phyloP scores from a whole-genome alignment of 2,329 filamentous ascomycete genomes.

The Exserohilum turcica region DNA sequence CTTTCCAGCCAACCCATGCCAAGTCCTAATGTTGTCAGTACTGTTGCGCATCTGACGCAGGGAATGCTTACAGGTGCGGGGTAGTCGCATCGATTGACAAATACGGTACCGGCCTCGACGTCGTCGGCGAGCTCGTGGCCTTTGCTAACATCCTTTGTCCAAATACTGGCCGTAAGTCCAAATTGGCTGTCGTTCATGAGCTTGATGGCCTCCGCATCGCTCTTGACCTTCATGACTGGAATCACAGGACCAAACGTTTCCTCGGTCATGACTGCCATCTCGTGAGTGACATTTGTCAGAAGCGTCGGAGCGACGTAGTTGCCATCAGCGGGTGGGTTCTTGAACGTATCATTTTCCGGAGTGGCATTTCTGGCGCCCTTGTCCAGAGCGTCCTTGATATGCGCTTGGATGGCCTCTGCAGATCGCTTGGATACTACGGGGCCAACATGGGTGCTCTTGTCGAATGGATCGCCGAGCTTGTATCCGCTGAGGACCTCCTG shows the following conservation, averaged over 20 bases:
- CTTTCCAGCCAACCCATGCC: slow-evolving; percentile 98
- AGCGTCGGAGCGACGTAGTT: slow-evolving; percentile 90
- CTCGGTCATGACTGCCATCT: slow-evolving; percentile 87
- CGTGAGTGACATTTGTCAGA: slow-evolving; percentile 76
- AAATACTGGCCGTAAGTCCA: slow-evolving; percentile 93
- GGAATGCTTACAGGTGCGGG: slow-evolving; percentile 78
- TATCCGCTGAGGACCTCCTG: slow-evolving; percentile 80
- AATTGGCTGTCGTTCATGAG: slow-evolving; percentile 96
- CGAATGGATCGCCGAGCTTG: slow-evolving; percentile 84
- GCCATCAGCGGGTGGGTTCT: slow-evolving; percentile 72
- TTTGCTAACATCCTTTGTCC: slow-evolving; percentile 83
- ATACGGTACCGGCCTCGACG: slow-evolving; percentile 92
- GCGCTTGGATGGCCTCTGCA: slow-evolving; percentile 74
- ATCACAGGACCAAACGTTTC: slow-evolving; percentile 96
- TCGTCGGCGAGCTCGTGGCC: slow-evolving; percentile 78
- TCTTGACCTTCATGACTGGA: slow-evolving; percentile 82
- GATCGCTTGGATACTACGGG: slow-evolving; percentile 85
- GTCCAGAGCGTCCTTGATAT: slow-evolving; percentile 79
- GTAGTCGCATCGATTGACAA: slow-evolving; percentile 92
- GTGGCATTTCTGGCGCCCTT: slow-evolving; percentile 86
- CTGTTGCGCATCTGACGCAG: neutral
- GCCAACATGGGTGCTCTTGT: slow-evolving; percentile 79
- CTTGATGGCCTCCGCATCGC: slow-evolving; percentile 78
- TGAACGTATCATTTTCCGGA: slow-evolving; percentile 79
- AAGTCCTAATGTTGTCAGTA: slow-evolving; percentile 66